A percentile compares a stretch with the other conserved stretches of the same genome.
Evolutionary conservation across 306 rosid genomes (phyloP).

Genomic region (Malus sieversii): DNA sequence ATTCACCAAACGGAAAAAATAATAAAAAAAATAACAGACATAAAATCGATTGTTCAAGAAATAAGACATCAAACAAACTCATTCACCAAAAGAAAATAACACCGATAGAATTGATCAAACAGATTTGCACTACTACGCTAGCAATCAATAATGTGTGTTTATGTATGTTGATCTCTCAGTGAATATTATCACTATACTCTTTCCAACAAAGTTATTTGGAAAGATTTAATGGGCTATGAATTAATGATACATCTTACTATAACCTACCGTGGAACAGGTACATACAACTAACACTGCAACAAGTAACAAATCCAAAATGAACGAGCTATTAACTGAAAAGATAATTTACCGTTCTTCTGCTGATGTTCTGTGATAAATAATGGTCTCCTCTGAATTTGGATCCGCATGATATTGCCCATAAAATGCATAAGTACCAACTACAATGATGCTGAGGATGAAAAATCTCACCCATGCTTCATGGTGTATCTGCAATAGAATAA

Average conservation of each 20-base stretch:
- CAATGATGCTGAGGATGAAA: conserved; percentile 46
- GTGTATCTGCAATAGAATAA: conserved; percentile 54
- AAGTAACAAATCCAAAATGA: background rate
- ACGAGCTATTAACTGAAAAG: background rate
- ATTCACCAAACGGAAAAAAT: background rate
- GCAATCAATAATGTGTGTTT: background rate
- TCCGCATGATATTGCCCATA: conserved; percentile 90
- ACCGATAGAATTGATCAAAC: background rate
- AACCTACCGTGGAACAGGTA: background rate
- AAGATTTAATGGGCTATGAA: background rate
- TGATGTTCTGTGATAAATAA: conserved; percentile 38
- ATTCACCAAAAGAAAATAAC: background rate
- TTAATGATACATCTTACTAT: conserved; percentile 4
- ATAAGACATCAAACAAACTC: background rate
- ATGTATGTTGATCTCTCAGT: background rate
- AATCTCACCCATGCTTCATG: conserved; percentile 93
- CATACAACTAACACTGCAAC: conserved; percentile 7
- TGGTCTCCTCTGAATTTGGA: conserved; percentile 50
- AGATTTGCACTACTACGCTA: background rate
- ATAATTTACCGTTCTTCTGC: conserved; percentile 27
- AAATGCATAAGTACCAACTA: conserved; percentile 65
- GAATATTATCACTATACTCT: background rate
- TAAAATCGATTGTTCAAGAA: background rate
- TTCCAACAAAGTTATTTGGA: conserved; percentile 3
- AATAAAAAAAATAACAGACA: background rate